phyloP scores from a whole-genome alignment of 2,329 filamentous ascomycete species.

The Talaromyces sp. region DNA sequence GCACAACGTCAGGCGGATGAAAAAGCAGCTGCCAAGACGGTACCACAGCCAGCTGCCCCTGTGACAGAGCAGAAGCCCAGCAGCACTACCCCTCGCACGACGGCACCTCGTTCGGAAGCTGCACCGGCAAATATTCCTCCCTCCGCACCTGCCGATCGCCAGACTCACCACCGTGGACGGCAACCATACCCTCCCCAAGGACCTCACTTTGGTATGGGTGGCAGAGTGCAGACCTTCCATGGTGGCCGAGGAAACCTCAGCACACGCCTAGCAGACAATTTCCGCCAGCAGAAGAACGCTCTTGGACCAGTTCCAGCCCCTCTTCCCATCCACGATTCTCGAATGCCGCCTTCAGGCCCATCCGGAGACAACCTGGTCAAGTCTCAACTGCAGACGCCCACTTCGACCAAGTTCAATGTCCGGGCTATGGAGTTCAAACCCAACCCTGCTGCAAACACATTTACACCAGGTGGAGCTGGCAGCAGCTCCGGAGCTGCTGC shows the following conservation, averaged over 20 bases:
- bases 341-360: slow-evolving; percentile 71
- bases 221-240: slow-evolving; percentile 43
- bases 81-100: slow-evolving; percentile 40
- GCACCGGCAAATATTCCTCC: slow-evolving; percentile 46
- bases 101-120: slow-evolving; percentile 41
- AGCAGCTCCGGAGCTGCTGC: slow-evolving; percentile 58
- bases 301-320: slow-evolving; percentile 49
- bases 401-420: slow-evolving; percentile 58
- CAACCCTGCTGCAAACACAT: slow-evolving; percentile 73
- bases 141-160: slow-evolving; percentile 45
- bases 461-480: slow-evolving; percentile 63
- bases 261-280: slow-evolving; percentile 51
- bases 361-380: slow-evolving; percentile 54
- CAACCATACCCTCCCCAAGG: slow-evolving; percentile 45
- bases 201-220: slow-evolving; percentile 39
- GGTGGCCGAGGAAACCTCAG: slow-evolving; percentile 46
- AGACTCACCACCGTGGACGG: slow-evolving; percentile 47
- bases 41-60: slow-evolving; percentile 34
- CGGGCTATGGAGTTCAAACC: slow-evolving; percentile 76
- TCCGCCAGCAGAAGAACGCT: slow-evolving; percentile 51
- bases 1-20: slow-evolving; percentile 71
- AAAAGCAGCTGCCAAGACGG: slow-evolving; percentile 47
- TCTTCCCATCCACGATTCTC: slow-evolving; percentile 62
- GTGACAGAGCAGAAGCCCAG: slow-evolving; percentile 54
- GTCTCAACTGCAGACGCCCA: slow-evolving; percentile 51